Percentiles rank a stretch among this genome's conserved stretches.
phyloP scores from a whole-genome alignment of 495 filamentous ascomycete genomes.

The Amorphotheca resinae region DNA sequence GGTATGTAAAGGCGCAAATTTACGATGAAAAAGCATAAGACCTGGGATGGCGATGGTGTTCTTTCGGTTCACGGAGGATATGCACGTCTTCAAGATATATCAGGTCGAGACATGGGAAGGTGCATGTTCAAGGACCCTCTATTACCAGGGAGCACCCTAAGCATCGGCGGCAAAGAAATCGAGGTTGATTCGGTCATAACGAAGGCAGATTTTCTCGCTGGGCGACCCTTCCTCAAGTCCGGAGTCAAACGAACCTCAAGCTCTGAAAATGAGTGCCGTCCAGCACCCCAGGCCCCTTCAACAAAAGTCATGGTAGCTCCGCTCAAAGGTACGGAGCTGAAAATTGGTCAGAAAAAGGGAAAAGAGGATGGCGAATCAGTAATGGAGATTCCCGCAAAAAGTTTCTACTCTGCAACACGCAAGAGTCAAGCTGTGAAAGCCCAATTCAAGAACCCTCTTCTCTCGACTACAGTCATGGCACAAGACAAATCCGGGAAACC shows the following conservation, averaged over 20 bases:
- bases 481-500: constrained; percentile 31
- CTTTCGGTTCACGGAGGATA: constrained; percentile 44
- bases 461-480: constrained; percentile 39
- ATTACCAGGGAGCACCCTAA: constrained; percentile 49
- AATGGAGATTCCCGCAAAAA: constrained; percentile 14
- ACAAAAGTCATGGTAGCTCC: constrained; percentile 2
- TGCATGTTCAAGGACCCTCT: constrained; percentile 40
- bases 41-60: constrained; percentile 77
- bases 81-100: constrained; percentile 50
- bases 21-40: constrained; percentile 72
- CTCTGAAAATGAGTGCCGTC: constrained; percentile 6
- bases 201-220: constrained; percentile 51
- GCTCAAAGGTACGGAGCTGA: background rate
- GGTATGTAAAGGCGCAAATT: constrained; percentile 50
- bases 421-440: constrained; percentile 13
- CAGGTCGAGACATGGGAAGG: constrained; percentile 56
- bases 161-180: constrained; percentile 59
- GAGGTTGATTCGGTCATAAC: constrained; percentile 56
- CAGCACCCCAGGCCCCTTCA: background rate
- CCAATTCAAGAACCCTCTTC: constrained; percentile 48
- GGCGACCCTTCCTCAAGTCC: constrained; percentile 34
- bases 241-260: constrained; percentile 8
- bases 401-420: constrained; percentile 15
- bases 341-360: background rate
- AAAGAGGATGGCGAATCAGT: background rate